Percentiles rank a stretch among this genome's conserved stretches.
Evolutionary conservation across 805 yeast species (phyloP).

Genomic region (Candida cerambycidarum): DNA sequence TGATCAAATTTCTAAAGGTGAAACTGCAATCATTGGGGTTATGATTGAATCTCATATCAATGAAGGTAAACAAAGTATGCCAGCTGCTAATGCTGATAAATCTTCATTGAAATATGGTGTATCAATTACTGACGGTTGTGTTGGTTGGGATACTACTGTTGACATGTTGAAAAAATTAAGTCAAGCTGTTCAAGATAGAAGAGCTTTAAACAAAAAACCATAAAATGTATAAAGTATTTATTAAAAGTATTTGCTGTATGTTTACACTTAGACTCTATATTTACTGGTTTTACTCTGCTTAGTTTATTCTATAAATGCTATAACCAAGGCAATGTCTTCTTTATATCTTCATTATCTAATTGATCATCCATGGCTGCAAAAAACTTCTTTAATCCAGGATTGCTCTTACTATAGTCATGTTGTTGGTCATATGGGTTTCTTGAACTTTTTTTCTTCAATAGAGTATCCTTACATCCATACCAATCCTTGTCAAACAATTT

Average conservation of each 20-base stretch:
- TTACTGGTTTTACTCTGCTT: not conserved
- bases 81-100: constrained; percentile 63
- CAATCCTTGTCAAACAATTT: constrained; percentile 54
- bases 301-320: not conserved
- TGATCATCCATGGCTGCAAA: constrained; percentile 15
- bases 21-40: constrained; percentile 77
- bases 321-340: constrained; percentile 3
- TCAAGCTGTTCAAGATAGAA: constrained; percentile 76
- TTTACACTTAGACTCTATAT: not conserved
- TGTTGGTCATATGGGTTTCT: constrained; percentile 58
- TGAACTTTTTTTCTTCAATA: constrained; percentile 45
- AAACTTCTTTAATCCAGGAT: constrained; percentile 20
- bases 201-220: constrained; percentile 32
- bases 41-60: constrained; percentile 94
- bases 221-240: constrained; percentile 3
- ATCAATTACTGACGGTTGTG: constrained; percentile 97
- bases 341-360: constrained; percentile 6
- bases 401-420: constrained; percentile 36
- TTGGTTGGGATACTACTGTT: constrained; percentile 84
- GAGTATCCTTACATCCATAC: constrained; percentile 50
- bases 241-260: not conserved
- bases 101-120: constrained; percentile 77
- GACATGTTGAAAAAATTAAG: constrained; percentile 69
- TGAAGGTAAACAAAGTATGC: constrained; percentile 93
- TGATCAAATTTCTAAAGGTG: constrained; percentile 77